A percentile compares a stretch with the other conserved stretches of the same genome.
These are phyloP conservation scores for Discostella stelligera DNA, from an alignment of 352 stramenopile genomes.

Conservation along the genomic window DNA sequence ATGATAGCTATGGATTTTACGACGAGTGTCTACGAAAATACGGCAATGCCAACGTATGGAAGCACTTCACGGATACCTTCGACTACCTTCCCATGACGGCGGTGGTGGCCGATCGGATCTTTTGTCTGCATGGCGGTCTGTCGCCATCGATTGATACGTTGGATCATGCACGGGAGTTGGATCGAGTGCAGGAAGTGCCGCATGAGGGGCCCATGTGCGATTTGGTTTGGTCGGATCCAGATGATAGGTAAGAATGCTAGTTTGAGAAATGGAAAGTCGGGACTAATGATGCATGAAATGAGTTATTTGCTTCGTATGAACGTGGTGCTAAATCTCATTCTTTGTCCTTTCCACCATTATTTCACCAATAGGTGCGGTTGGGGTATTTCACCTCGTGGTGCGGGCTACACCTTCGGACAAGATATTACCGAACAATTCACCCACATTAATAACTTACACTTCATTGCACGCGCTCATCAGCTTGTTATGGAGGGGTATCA, in stretches of 20 bases:
- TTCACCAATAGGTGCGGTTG: conserved; percentile 83
- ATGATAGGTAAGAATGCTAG: conserved; percentile 72
- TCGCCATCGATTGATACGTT: conserved; percentile 85
- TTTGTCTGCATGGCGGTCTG: conserved; percentile 94
- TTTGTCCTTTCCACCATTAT: not conserved
- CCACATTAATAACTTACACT: conserved; percentile 94
- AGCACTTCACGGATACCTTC: conserved; percentile 94
- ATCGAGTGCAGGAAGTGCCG: conserved; percentile 93
- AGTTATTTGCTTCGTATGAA: not conserved
- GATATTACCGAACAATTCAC: conserved; percentile 99
- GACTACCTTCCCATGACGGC: conserved; percentile 95
- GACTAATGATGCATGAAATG: not conserved
- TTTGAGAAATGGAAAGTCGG: not conserved
- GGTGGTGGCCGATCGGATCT: conserved; percentile 93
- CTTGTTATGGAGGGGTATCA: conserved; percentile 94
- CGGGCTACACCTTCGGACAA: conserved; percentile 98
- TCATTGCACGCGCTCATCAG: conserved; percentile 98
- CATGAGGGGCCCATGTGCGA: conserved; percentile 98
- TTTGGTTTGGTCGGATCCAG: conserved; percentile 96
- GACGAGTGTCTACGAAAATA: conserved; percentile 99
- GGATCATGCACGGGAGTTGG: conserved; percentile 91
- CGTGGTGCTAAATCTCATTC: not conserved
- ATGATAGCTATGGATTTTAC: conserved; percentile 95
- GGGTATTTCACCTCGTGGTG: conserved; percentile 93
- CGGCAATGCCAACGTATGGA: conserved; percentile 98